These are phyloP conservation scores for Bonia amplexicaulis DNA, from an alignment of 176 grass and related monocot genomes.

Conservation along the genomic window DNA sequence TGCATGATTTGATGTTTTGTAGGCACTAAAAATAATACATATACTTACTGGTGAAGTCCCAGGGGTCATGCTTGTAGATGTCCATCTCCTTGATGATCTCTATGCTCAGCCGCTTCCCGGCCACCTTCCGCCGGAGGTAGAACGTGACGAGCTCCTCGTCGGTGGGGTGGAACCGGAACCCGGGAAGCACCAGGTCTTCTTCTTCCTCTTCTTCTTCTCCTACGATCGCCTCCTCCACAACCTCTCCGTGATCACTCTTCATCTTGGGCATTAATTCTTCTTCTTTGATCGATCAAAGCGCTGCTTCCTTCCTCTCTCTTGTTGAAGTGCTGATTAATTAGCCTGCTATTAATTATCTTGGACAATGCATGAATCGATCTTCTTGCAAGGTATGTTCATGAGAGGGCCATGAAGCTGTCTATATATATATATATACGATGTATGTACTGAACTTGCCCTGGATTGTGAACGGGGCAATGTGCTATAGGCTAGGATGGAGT, in stretches of 20 bases:
- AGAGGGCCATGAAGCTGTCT: neutral
- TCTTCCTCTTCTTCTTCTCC: slow-evolving; percentile 13
- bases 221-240: neutral
- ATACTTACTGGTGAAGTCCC: slow-evolving; percentile 64
- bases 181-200: slow-evolving; percentile 50
- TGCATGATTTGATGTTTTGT: neutral
- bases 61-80: slow-evolving; percentile 78
- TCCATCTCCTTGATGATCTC: slow-evolving; percentile 83
- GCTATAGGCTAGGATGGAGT: neutral
- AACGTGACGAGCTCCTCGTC: slow-evolving; percentile 86
- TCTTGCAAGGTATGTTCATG: neutral
- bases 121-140: slow-evolving; percentile 72
- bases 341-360: neutral
- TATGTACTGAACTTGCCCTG: neutral
- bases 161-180: slow-evolving; percentile 84
- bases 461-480: neutral
- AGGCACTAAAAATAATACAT: neutral
- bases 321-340: neutral
- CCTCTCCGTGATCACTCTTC: neutral
- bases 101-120: slow-evolving; percentile 60
- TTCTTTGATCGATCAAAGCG: neutral
- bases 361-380: neutral
- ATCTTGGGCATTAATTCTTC: neutral
- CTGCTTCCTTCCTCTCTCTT: neutral
- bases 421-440: slow-evolving; percentile 23